phyloP scores from a whole-genome alignment of 768 basidiomycete species.

The Auricularia heimuer region DNA sequence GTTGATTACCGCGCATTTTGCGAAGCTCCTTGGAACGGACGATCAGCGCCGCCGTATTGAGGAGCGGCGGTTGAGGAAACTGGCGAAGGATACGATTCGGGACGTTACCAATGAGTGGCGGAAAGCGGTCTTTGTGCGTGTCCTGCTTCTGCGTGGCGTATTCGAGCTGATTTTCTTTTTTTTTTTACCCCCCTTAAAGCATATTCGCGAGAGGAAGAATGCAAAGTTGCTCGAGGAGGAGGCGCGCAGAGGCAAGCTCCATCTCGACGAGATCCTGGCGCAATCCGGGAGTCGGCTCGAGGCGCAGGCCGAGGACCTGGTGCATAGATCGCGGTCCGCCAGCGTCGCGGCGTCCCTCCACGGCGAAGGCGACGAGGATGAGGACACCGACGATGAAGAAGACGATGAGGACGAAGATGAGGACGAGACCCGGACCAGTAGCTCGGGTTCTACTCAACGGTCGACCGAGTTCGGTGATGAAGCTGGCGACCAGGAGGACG shows the following conservation, averaged over 20 bases:
- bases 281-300: slow-evolving; percentile 81
- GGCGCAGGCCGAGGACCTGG: slow-evolving; percentile 68
- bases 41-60: slow-evolving; percentile 50
- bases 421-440: slow-evolving; percentile 19
- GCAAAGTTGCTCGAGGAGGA: slow-evolving; percentile 65
- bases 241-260: slow-evolving; percentile 65
- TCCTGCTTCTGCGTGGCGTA: not conserved
- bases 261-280: slow-evolving; percentile 83
- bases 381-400: slow-evolving; percentile 11
- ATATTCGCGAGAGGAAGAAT: slow-evolving; percentile 63
- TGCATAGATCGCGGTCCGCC: slow-evolving; percentile 32
- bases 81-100: slow-evolving; percentile 66
- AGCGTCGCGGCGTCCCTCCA: slow-evolving; percentile 23
- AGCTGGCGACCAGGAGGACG: slow-evolving; percentile 25
- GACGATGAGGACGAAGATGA: slow-evolving; percentile 15
- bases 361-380: slow-evolving; percentile 10
- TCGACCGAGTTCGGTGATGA: slow-evolving; percentile 15
- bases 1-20: slow-evolving; percentile 68
- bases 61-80: slow-evolving; percentile 51
- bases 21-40: slow-evolving; percentile 49
- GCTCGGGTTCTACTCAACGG: slow-evolving; percentile 8
- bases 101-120: slow-evolving; percentile 76
- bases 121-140: slow-evolving; percentile 70
- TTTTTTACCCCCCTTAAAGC: slow-evolving; percentile 26
- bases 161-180: not conserved